These are phyloP conservation scores for Cicer yamashitae DNA, from an alignment of 306 rosid species.

Conservation along the genomic window DNA sequence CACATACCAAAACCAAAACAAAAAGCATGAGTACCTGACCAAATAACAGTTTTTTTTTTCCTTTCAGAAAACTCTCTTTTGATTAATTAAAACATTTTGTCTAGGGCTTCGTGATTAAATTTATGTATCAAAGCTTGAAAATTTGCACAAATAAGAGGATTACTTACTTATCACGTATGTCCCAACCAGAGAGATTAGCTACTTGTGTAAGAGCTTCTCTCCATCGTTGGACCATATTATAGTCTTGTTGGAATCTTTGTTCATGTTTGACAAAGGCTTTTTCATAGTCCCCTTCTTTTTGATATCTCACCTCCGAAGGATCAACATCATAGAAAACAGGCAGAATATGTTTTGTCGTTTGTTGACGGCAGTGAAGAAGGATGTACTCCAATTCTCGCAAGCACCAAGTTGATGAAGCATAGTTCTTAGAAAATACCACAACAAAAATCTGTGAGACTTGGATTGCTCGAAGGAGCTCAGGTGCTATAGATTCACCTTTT, in stretches of 20 bases:
- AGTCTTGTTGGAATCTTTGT: background rate
- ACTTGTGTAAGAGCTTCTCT: background rate
- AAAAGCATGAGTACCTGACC: background rate
- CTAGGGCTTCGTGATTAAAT: background rate
- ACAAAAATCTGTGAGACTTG: background rate
- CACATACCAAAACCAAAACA: background rate
- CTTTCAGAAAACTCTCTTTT: background rate
- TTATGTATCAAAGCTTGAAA: background rate
- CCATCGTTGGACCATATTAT: background rate
- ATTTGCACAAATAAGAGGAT: background rate
- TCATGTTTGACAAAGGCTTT: conserved; percentile 9
- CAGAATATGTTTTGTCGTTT: background rate
- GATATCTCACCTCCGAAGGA: background rate
- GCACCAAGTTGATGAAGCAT: conserved; percentile 22
- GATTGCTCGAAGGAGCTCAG: background rate
- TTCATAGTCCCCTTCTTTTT: background rate
- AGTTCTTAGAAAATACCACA: background rate
- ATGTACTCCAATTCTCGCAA: background rate
- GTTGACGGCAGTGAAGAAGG: background rate
- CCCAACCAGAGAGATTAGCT: background rate
- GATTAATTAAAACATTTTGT: background rate
- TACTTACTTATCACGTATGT: background rate
- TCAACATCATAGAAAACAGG: conserved; percentile 21
- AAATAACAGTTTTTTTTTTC: no score
- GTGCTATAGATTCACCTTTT: conserved; percentile 21